Conservation (phyloP, 225 moss, liverwort and hornwort genomes). For the Lunularia cruciata region DNA sequence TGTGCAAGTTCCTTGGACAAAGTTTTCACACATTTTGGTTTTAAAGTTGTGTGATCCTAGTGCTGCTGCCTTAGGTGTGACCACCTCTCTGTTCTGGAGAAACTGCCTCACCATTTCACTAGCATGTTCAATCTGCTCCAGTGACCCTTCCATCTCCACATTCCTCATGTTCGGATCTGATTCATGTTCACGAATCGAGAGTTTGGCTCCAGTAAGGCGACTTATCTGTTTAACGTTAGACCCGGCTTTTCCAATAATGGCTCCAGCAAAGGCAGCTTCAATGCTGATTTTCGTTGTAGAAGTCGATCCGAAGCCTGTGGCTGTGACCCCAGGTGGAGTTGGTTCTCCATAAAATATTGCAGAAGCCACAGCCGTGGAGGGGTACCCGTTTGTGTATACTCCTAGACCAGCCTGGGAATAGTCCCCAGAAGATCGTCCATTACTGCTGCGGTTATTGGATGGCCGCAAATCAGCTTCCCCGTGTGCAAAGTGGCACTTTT, state of each 20-base stretch:
- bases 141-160: conserved; percentile 94
- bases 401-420: conserved; percentile 29
- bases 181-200: conserved; percentile 90
- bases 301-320: conserved; percentile 52
- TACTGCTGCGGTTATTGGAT: conserved; percentile 52
- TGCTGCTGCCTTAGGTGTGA: conserved; percentile 43
- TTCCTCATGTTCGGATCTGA: conserved; percentile 84
- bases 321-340: conserved; percentile 82
- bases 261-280: conserved; percentile 84
- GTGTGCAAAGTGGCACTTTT: conserved; percentile 95
- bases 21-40: conserved; percentile 62
- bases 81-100: conserved; percentile 61
- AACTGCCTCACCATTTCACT: conserved; percentile 89
- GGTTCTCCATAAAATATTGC: conserved; percentile 92
- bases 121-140: conserved; percentile 86
- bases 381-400: conserved; percentile 45
- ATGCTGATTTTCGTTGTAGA: conserved; percentile 90
- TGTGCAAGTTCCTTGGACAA: conserved; percentile 56
- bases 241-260: conserved; percentile 91
- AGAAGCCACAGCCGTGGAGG: conserved; percentile 68
- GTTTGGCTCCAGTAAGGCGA: conserved; percentile 82
- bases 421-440: conserved; percentile 37
- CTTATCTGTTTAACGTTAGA: conserved; percentile 96
- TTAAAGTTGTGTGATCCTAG: conserved; percentile 61
- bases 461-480: conserved; percentile 84